Base-by-base conservation (phyloP, 345 rosid genomes). In the Cardiospermum halicacabum region DNA sequence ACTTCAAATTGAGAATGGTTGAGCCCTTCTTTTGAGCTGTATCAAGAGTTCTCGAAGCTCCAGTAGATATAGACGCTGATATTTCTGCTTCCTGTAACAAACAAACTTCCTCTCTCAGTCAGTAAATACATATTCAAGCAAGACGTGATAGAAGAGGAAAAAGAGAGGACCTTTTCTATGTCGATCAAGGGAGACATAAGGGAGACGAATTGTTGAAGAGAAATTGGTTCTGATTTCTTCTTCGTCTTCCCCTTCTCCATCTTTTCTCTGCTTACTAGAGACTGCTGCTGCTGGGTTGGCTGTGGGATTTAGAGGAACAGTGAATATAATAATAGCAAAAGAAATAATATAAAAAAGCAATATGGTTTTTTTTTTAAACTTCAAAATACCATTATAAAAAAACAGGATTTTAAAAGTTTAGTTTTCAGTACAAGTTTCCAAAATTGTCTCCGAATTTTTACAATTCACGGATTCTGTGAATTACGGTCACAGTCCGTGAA, bases 121-220 rank as follows among this genome's bases (percentile, higher is more conserved):
- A n/a, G n/a, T n/a, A n/a, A 30, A 48, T 13, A 18, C 4, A 15
- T 1, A 32, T 12, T n/a, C 16, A 6, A 47, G 16, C 9, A 10
- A 4, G 12, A 8, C 51, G 39, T 13, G 0, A 31, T n/a, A 26
- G n/a, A n/a, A n/a, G 4, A 13, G 13, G 42, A 5, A 49, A 16
- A 30, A 64, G 54, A 32, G 21, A 48, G 54, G 49, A 74, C 88
- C 84, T 84, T 81, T 58, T 84, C 88, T 36, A 81, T 51, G 53
- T 84, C 88, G 56, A 84, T 73, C 53, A 81, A 66, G 64, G 88
- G 85, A 49, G 77, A 30, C 70, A 69, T 79, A 62, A 67, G 32
- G 61, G 85, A 84, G 56, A 84, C 76, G 77, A 84, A 84, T 67
- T 84, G 76, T 54, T 79, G 65, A 21, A 81, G 88, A 43, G 88